Evolutionary conservation across 1,284 basidiomycete genomes (phyloP), one percentile per base, ranked within the genome.

Genomic region (Tilletia caries): DNA sequence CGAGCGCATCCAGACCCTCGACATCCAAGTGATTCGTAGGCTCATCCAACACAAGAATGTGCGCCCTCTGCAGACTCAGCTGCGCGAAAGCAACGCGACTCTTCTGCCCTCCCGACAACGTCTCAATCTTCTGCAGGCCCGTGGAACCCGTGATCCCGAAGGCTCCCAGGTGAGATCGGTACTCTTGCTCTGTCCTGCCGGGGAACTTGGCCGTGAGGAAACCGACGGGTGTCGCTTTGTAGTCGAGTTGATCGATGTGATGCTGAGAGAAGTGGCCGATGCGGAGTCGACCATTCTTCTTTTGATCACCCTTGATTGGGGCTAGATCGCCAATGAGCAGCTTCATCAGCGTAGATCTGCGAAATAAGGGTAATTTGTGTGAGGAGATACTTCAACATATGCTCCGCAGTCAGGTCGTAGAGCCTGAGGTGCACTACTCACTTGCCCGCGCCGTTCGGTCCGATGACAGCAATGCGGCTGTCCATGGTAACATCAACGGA

Each of bases 131-230:
- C 83, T 90, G 91, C n/a, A 95, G 89, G 88, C 94, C 93, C 1
- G 94, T 97, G 88, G 95, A 91, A 68, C 95, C 95, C 71, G 92
- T 97, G 80, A 98, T 96, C 77, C 97, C 95, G 86, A 98, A 98
- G 70, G 94, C 93, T n/a, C 96, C 96, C 18, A 99, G 87, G 85
- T 98, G 95, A 46, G 86, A 85, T 73, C 96, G 89, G 84, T 98
- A 98, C 84, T 98, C 96, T 83, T 98, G 95, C 84, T 98, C 96
- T 4, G 89, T 92, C 85, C 91, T 91, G 1, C 96, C 96, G 0
- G 96, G 96, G 86, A 92, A 97, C 79, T 89, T 91, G 50, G 89
- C 89, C 23, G 92, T 92, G 34, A 98, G 86, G 86, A 97, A 98
- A 76, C 92, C 91, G 8, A 98, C 96, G 0, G 95, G 91, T 15